phyloP scores from a whole-genome alignment of 2,329 filamentous ascomycete genomes.

The Xylariales sp. region DNA sequence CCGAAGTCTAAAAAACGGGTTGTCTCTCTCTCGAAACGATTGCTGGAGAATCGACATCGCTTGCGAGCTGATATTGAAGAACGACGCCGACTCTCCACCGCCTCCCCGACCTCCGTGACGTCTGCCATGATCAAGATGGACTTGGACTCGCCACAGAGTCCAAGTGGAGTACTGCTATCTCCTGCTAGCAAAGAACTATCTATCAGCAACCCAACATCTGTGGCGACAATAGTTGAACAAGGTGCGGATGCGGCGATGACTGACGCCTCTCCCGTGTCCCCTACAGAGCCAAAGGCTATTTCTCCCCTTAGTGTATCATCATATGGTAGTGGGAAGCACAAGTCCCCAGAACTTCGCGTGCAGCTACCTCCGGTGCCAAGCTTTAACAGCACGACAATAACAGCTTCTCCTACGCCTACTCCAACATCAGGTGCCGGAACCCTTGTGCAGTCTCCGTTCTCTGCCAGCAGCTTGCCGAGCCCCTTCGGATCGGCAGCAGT shows the following conservation, averaged over 20 bases:
- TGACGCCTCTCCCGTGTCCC: conserved; percentile 26
- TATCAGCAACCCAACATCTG: too few relatives aligned
- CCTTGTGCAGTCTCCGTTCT: conserved; percentile 46
- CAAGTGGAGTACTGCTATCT: conserved; percentile 15
- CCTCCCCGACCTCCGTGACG: conserved; percentile 21
- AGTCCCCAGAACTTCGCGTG: conserved; percentile 44
- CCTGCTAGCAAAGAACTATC: conserved; percentile 11
- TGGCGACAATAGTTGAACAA: conserved; percentile 10
- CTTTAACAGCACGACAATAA: conserved; percentile 37
- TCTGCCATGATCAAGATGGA: conserved; percentile 33
- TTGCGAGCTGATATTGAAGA: conserved; percentile 35
- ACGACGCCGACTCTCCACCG: conserved; percentile 20
- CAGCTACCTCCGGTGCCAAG: conserved; percentile 53
- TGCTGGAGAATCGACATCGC: conserved; percentile 45
- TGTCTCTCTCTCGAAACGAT: conserved; percentile 48
- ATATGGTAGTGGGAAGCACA: conserved; percentile 16
- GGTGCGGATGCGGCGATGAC: conserved; percentile 22
- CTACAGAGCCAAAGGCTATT: conserved; percentile 13
- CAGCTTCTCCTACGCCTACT: conserved; percentile 32
- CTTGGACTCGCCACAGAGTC: conserved; percentile 31
- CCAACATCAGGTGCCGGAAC: conserved; percentile 42
- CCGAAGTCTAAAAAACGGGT: conserved; percentile 41
- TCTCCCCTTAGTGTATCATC: conserved; percentile 1
- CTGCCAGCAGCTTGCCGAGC: conserved; percentile 31
- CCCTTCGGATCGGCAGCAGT: conserved; percentile 35